Percentiles rank a stretch among this genome's conserved stretches.
Conservation (phyloP, 2,329 filamentous ascomycete genomes). For the Beauveria sp. region DNA sequence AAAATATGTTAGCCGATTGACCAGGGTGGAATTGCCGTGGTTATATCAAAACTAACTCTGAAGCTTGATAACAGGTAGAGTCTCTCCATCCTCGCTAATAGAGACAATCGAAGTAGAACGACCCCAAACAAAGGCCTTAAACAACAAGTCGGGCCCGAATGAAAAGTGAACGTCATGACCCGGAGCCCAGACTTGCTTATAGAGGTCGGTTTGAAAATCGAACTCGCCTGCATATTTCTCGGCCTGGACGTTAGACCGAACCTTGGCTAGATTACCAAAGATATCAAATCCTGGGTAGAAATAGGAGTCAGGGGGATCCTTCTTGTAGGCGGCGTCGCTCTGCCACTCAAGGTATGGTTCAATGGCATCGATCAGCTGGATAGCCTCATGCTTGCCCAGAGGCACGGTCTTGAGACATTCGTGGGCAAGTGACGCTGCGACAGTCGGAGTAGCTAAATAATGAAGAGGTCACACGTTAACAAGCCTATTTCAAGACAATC, state of each 20-base stretch:
- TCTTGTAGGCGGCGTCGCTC: constrained; percentile 39
- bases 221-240: constrained; percentile 44
- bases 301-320: constrained; percentile 44
- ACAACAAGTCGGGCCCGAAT: no score
- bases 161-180: constrained; percentile 59
- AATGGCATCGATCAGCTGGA: constrained; percentile 28
- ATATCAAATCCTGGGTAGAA: constrained; percentile 41
- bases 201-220: constrained; percentile 47
- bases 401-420: constrained; percentile 33
- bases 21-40: background rate
- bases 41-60: constrained; percentile 12
- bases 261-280: constrained; percentile 34
- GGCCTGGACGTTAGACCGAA: constrained; percentile 32
- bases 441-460: constrained; percentile 18
- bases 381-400: constrained; percentile 26
- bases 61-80: constrained; percentile 17
- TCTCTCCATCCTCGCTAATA: constrained; percentile 21
- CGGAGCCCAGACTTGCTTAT: constrained; percentile 37
- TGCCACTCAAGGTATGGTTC: constrained; percentile 40
- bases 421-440: constrained; percentile 28
- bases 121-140: constrained; percentile 25
- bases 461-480: no score
- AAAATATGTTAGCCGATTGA: background rate
- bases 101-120: constrained; percentile 41
- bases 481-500: no score